phyloP scores from a whole-genome alignment of 2,329 filamentous ascomycete genomes.

The Penicillium verrucosum region DNA sequence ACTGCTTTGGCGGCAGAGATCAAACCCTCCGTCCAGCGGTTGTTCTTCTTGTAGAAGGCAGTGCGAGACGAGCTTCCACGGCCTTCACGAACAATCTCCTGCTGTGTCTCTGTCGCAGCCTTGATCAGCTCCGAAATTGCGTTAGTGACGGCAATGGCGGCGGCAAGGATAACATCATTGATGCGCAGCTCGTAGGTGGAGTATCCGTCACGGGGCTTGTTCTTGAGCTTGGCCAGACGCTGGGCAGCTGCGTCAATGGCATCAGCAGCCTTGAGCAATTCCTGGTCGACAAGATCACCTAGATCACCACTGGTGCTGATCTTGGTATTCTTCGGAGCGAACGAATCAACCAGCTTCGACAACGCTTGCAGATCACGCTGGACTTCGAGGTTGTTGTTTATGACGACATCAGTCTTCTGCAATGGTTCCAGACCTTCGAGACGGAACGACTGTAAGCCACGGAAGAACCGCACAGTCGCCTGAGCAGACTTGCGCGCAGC shows the following conservation, averaged over 20 bases:
- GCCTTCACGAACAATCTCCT: constrained; percentile 94
- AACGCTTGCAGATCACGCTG: constrained; percentile 90
- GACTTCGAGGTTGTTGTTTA: constrained; percentile 95
- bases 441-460: constrained; percentile 86
- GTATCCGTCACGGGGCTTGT: constrained; percentile 93
- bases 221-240: constrained; percentile 85
- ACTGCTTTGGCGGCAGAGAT: constrained; percentile 98
- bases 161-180: constrained; percentile 90
- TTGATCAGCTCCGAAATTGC: constrained; percentile 94
- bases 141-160: constrained; percentile 87
- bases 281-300: constrained; percentile 86
- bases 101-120: constrained; percentile 85
- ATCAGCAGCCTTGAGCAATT: constrained; percentile 89
- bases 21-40: constrained; percentile 95
- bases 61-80: constrained; percentile 81
- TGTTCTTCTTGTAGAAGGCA: constrained; percentile 99
- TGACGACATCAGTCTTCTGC: constrained; percentile 94
- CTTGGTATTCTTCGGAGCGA: constrained; percentile 83
- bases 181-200: constrained; percentile 95
- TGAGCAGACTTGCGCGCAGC: constrained; percentile 80
- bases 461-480: constrained; percentile 91
- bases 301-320: constrained; percentile 77
- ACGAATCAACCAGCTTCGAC: constrained; percentile 87
- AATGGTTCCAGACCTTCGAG: constrained; percentile 85
- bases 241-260: constrained; percentile 91